These are phyloP conservation scores for Amaranthus palmeri DNA, from an alignment of 148 eudicot genomes.

Conservation along the genomic window DNA sequence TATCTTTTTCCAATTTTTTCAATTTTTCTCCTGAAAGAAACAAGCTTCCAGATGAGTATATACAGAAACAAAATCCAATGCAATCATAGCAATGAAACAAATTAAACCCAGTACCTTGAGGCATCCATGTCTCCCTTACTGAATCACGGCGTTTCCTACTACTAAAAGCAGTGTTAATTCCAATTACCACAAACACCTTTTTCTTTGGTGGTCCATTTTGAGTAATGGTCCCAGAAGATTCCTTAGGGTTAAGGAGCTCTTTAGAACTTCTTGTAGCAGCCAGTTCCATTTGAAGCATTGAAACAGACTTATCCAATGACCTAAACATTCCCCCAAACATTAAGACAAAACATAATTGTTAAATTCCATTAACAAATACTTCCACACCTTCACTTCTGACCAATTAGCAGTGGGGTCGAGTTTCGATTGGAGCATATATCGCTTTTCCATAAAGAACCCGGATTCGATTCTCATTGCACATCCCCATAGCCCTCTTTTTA, in stretches of 20 bases:
- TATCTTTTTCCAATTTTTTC: conserved; percentile 69
- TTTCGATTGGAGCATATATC: too few species aligned
- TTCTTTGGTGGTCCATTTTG: conserved; percentile 49
- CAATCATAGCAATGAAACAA: conserved; percentile 6
- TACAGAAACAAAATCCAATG: background rate
- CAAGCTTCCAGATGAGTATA: conserved; percentile 3
- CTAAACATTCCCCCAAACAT: conserved; percentile 37
- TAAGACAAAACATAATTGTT: conserved; percentile 9
- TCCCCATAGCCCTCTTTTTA: too few species aligned
- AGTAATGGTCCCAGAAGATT: conserved; percentile 20
- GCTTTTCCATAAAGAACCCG: too few species aligned
- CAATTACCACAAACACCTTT: conserved; percentile 83
- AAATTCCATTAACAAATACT: background rate
- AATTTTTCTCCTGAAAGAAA: conserved; percentile 64
- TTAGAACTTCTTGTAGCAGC: conserved; percentile 57
- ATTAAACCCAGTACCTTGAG: conserved; percentile 55
- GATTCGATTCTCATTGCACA: too few species aligned
- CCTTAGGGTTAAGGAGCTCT: conserved; percentile 37
- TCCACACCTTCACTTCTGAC: background rate
- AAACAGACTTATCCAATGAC: conserved; percentile 74
- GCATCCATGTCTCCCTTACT: conserved; percentile 95
- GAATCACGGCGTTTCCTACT: conserved; percentile 96
- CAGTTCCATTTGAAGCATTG: conserved; percentile 79
- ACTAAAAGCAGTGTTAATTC: conserved; percentile 95
- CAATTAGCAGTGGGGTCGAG: background rate